A percentile compares a stretch with the other conserved stretches of the same genome.
phyloP scores from a whole-genome alignment of 495 filamentous ascomycete genomes.

The Melanomma pulvis-pyrius region DNA sequence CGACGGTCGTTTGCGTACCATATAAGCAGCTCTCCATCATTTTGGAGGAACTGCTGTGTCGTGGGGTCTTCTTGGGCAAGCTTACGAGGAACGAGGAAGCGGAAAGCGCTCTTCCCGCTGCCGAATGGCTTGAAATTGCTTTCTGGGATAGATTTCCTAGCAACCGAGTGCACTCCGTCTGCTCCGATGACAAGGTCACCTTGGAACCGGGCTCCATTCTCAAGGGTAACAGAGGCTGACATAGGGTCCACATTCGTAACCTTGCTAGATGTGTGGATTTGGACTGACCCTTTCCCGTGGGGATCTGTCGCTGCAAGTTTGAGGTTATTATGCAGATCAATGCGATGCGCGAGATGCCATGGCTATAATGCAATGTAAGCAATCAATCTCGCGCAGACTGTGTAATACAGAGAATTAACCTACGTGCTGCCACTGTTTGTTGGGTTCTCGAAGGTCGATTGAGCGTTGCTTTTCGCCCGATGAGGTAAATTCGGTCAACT shows the following conservation, averaged over 20 bases:
- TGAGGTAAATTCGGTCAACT: too few relatives aligned
- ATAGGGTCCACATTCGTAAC: conserved; percentile 23
- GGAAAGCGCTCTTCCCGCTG: conserved; percentile 62
- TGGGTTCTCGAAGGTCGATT: too few relatives aligned
- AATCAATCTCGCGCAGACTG: too few relatives aligned
- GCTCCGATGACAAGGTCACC: conserved; percentile 43
- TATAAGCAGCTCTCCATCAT: conserved; percentile 52
- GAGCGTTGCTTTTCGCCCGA: too few relatives aligned
- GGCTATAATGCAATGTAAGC: too few relatives aligned
- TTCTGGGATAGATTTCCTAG: conserved; percentile 36
- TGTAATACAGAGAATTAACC: too few relatives aligned
- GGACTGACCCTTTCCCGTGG: conserved; percentile 34
- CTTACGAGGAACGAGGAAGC: conserved; percentile 58
- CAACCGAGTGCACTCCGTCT: conserved; percentile 42
- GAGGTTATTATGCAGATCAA: conserved; percentile 37
- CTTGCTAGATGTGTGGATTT: conserved; percentile 16
- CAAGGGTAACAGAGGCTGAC: conserved; percentile 23
- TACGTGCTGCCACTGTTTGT: too few relatives aligned
- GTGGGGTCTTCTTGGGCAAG: conserved; percentile 52
- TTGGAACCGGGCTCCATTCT: conserved; percentile 27
- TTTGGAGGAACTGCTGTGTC: conserved; percentile 48
- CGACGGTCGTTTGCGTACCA: conserved; percentile 56
- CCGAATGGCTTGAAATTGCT: conserved; percentile 46
- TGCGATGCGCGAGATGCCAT: conserved; percentile 43
- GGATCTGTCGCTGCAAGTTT: conserved; percentile 33